Evolutionary conservation across 2,329 filamentous ascomycete genomes (phyloP).

Genomic region (Pseudogymnoascus sp.): DNA sequence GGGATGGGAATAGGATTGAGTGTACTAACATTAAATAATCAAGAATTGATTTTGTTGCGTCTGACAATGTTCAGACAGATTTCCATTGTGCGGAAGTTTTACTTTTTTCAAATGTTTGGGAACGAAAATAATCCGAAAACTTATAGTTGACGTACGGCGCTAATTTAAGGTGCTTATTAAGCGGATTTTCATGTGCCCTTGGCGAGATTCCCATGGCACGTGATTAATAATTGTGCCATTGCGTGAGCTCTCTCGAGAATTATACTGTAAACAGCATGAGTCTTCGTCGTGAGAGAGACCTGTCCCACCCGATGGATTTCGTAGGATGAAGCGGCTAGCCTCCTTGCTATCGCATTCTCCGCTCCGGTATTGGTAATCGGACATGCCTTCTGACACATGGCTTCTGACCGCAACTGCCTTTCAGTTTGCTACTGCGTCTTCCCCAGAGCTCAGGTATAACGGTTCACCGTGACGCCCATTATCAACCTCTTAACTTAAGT

Average conservation of each 20-base stretch:
- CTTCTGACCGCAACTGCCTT: background rate
- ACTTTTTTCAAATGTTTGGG: background rate
- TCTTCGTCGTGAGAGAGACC: background rate
- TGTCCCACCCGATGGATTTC: background rate
- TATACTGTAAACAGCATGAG: background rate
- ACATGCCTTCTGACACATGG: constrained; percentile 7
- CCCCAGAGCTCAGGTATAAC: background rate
- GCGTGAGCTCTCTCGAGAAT: background rate
- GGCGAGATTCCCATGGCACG: background rate
- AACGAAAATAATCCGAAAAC: background rate
- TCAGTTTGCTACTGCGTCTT: background rate
- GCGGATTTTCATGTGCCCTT: background rate
- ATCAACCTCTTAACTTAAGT: constrained; percentile 21
- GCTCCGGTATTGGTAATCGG: background rate
- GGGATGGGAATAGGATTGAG: background rate
- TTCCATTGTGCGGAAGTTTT: background rate
- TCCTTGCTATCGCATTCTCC: background rate
- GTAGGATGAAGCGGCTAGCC: background rate
- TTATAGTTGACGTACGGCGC: constrained; percentile 6
- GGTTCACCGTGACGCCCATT: background rate
- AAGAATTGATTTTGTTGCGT: background rate
- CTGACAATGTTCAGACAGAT: background rate
- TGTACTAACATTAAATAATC: constrained; percentile 16
- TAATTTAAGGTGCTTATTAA: constrained; percentile 6
- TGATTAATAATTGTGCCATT: background rate